Evolutionary conservation across 164 flowering plant genomes (phyloP), one percentile per base, ranked within the genome.

Genomic region (Kalanchoe fedtschenkoi): DNA sequence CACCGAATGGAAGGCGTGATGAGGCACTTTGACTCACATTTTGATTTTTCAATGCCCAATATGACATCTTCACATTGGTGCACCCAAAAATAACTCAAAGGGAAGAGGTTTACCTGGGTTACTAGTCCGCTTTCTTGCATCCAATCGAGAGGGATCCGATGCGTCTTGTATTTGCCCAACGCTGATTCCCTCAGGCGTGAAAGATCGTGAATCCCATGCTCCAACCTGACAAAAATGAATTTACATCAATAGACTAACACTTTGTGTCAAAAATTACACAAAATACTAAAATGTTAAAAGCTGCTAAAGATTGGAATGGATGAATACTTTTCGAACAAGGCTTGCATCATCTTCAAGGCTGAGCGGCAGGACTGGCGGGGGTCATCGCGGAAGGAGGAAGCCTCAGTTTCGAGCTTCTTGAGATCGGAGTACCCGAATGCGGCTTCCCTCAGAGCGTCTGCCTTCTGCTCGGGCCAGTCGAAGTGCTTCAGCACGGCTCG

Each of bases 401-500:
- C 91, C 71, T 90, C 97, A 1, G 80, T 65, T 64, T 82, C 95
- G 1, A 93, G 79, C 74, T 93, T 93, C 83, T 88, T 90, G 24
- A 93, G 76, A 76, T 93, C 99, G 62, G 80, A 80, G 47, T 83
- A 93, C 38, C 88, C 92, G 34, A 93, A 93, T 53, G 99, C 99
- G 17, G 99, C 99, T 62, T 93, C 99, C 14, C 99, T 75, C 66
- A 93, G 69, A 8, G 95, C 96, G 66, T 93, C 99, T 0, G 97
- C 99, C 73, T 87, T 93, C 64, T 83, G 81, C 78, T 93, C 99
- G 0, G 99, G 99, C 99, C 99, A 93, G 6, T 85, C 80, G 35
- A 93, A 93, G 76, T 93, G 99, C 64, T 93, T 93, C 39, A 93
- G 76, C 19, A 93, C 99, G 0, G 99, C 99, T 63, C 99, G 84